These are phyloP conservation scores for Linnemannia schmuckeri DNA, from an alignment of 192 early-diverging fungal species.

Conservation along the genomic window DNA sequence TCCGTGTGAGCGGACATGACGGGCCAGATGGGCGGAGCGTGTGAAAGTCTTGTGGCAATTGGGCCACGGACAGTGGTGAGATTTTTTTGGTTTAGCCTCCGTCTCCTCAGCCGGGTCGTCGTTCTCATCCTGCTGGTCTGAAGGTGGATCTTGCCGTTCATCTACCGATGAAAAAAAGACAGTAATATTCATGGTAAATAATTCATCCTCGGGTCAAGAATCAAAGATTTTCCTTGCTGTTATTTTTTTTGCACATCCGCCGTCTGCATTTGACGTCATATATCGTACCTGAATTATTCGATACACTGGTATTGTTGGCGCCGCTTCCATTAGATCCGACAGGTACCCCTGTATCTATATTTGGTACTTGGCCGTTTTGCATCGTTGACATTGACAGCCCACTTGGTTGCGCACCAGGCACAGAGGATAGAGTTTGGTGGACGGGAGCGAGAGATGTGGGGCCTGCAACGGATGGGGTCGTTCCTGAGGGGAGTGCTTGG, in stretches of 20 bases:
- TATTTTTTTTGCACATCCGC: not conserved
- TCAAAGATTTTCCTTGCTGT: not conserved
- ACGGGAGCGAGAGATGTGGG: not conserved
- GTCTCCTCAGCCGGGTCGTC: constrained; percentile 8
- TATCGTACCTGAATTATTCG: not conserved
- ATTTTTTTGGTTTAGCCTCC: constrained; percentile 38
- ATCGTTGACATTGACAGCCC: not conserved
- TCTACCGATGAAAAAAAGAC: not conserved
- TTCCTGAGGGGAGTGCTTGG: not conserved
- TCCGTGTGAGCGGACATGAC: constrained; percentile 83
- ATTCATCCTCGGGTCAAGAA: not conserved
- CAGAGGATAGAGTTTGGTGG: not conserved
- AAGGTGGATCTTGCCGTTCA: constrained; percentile 27
- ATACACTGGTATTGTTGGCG: not conserved
- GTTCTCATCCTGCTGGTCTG: constrained; percentile 28
- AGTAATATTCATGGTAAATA: not conserved
- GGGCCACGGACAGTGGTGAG: constrained; percentile 49
- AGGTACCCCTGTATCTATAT: not conserved
- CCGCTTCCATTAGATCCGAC: constrained; percentile 2
- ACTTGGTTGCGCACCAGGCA: not conserved
- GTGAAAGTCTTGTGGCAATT: constrained; percentile 57
- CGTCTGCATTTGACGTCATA: not conserved
- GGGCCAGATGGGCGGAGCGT: constrained; percentile 74
- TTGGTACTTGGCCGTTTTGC: constrained; percentile 2
- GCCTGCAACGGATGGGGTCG: not conserved